phyloP scores from a whole-genome alignment of 306 rosid species.

The Quercus suber region DNA sequence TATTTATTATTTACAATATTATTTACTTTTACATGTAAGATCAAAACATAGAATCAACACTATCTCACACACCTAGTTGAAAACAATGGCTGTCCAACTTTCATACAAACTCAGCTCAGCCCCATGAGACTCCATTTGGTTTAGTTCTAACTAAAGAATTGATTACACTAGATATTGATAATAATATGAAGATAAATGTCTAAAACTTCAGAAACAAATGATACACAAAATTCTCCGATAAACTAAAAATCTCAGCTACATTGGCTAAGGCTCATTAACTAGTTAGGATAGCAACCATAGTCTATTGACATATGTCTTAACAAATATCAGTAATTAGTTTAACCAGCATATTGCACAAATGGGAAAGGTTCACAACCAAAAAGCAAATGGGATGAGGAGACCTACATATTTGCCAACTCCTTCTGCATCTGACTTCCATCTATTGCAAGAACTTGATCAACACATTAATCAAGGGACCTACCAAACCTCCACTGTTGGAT shows the following conservation, averaged over 20 bases:
- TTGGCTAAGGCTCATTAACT: not conserved
- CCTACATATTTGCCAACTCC: constrained; percentile 75
- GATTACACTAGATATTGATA: not conserved
- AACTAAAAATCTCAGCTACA: not conserved
- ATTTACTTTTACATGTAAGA: not conserved
- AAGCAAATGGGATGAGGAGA: constrained; percentile 24
- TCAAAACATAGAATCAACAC: not conserved
- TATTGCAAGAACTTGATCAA: constrained; percentile 57
- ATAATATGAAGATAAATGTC: not conserved
- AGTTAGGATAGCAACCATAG: not conserved
- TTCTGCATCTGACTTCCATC: constrained; percentile 70
- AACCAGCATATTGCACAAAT: not conserved
- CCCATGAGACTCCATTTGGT: not conserved
- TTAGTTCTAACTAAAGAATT: not conserved
- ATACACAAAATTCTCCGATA: no score
- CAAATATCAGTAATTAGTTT: not conserved
- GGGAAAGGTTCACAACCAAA: constrained; percentile 9
- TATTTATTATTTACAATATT: not conserved
- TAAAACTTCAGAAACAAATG: not conserved
- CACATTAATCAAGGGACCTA: constrained; percentile 41
- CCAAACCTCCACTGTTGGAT: constrained; percentile 26
- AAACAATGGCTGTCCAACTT: not conserved
- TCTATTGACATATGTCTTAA: constrained; percentile 3
- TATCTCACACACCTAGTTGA: not conserved
- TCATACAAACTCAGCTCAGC: not conserved